Evolutionary conservation across 345 rosid species (phyloP), one percentile per base, ranked within the genome.

Genomic region (Raphanus sativus): DNA sequence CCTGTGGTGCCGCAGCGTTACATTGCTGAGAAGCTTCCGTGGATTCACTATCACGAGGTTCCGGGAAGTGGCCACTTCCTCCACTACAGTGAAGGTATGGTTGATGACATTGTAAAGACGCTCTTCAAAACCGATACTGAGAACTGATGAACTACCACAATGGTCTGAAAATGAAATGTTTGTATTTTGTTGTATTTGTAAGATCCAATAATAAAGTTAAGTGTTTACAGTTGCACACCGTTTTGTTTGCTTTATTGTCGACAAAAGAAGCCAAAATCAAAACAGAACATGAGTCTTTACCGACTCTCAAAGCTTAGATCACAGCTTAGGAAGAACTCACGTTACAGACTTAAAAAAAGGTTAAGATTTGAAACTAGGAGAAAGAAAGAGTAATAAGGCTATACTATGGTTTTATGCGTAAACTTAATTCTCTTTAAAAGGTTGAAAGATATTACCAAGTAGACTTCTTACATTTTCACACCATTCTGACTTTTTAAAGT

Each of bases 11-110:
- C 87, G 34, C 89, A 86, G 50, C 87, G 86, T 3, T 87, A 73
- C 78, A 73, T 93, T 15, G 65, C 87, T 0, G 81, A 86, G 21
- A 89, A 87, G 84, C 88, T 87, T 67, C 92, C 89, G 1, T 91
- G 97, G 93, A 67, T 91, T 73, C 86, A 62, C 1, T 91, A 88
- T 74, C 93, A 89, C 11, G 92, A 93, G 74, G 84, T 91, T 83
- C 78, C 83, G 0, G 83, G 86, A 17, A 60, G 68, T 8, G 95
- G 97, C 2, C 97, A 91, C 72, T 48, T 88, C 69, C 62, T 69
- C 2, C 42, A 86, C 40, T n/a, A 77, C 16, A 75, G 33, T 8
- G 65, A 80, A 69, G 75, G 69, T 25, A 62, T 83, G 32, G 15
- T 84, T 74, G 94, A 90, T 68, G 77, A 77, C 16, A 73, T 90